Conservation (phyloP, 257 asterid species). For the Ilex asprella region DNA sequence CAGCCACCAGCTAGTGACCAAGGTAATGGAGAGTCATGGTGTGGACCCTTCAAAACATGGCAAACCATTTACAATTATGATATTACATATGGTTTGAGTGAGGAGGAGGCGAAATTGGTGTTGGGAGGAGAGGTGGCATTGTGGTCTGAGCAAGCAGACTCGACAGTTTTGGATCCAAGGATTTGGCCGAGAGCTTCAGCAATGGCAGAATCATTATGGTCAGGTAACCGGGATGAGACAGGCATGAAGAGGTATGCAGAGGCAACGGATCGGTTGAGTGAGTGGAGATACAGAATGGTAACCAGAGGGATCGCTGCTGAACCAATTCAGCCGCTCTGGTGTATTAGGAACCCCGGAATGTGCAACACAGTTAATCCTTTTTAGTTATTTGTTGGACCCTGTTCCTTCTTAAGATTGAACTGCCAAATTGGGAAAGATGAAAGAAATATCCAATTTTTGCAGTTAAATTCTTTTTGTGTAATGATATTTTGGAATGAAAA, state of each 20-base stretch:
- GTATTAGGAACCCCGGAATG: constrained; percentile 80
- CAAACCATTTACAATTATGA: constrained; percentile 78
- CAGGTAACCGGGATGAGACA: constrained; percentile 61
- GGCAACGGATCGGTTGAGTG: constrained; percentile 76
- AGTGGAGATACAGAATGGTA: constrained; percentile 90
- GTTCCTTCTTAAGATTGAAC: neutral
- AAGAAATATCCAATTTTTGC: neutral
- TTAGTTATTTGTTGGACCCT: constrained; percentile 2
- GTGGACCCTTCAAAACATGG: constrained; percentile 94
- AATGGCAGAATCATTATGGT: constrained; percentile 79
- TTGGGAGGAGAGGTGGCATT: constrained; percentile 86
- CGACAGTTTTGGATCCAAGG: constrained; percentile 71
- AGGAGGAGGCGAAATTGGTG: constrained; percentile 55
- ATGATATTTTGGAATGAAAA: neutral
- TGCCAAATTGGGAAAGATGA: neutral
- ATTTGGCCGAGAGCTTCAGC: constrained; percentile 92
- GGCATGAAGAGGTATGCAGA: constrained; percentile 75
- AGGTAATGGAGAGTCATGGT: constrained; percentile 88
- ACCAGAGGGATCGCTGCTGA: constrained; percentile 72
- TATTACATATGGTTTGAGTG: constrained; percentile 51
- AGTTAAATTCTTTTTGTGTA: neutral
- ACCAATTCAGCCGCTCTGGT: constrained; percentile 98
- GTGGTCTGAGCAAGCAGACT: constrained; percentile 95
- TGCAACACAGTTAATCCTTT: constrained; percentile 51
- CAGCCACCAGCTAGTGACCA: constrained; percentile 53